Conservation (phyloP, 2,329 filamentous ascomycete species). For the Fusarium tjaetaba region DNA sequence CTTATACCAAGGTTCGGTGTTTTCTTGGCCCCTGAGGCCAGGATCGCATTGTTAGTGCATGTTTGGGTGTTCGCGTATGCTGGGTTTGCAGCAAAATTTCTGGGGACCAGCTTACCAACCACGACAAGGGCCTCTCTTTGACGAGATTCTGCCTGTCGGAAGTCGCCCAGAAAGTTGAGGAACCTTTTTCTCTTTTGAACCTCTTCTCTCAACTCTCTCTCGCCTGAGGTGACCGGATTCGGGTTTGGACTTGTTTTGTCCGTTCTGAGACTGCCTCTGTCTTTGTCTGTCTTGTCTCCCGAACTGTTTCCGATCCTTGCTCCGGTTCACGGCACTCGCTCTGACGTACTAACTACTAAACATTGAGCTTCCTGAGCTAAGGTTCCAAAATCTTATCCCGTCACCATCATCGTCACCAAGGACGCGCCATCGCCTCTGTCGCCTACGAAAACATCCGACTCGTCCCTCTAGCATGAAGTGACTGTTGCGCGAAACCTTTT, state of each 20-base stretch:
- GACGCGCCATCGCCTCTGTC: constrained; percentile 27
- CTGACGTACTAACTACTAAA: constrained; percentile 16
- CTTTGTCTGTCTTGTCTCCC: not conserved
- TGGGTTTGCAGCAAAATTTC: constrained; percentile 25
- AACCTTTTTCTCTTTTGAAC: not conserved
- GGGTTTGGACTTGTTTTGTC: not conserved
- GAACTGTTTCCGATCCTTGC: constrained; percentile 14
- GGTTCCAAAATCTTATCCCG: constrained; percentile 10
- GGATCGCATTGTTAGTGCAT: constrained; percentile 15
- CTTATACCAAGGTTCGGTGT: too few relatives aligned
- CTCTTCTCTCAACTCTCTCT: not conserved
- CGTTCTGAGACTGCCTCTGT: constrained; percentile 6
- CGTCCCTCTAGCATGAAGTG: constrained; percentile 45
- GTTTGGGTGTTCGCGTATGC: constrained; percentile 15
- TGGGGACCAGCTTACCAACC: constrained; percentile 37
- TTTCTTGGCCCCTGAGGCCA: too few relatives aligned
- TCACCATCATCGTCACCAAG: constrained; percentile 1
- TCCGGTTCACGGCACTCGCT: constrained; percentile 10
- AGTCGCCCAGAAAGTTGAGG: constrained; percentile 25
- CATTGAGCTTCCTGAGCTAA: constrained; percentile 30
- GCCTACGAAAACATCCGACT: constrained; percentile 2
- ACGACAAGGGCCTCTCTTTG: constrained; percentile 3
- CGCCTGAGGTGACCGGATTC: constrained; percentile 16
- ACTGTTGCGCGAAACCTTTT: constrained; percentile 59
- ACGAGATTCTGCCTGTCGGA: constrained; percentile 7